Evolutionary conservation across 116 monocot genomes (phyloP).

Genomic region (Trichopus zeylanicus): DNA sequence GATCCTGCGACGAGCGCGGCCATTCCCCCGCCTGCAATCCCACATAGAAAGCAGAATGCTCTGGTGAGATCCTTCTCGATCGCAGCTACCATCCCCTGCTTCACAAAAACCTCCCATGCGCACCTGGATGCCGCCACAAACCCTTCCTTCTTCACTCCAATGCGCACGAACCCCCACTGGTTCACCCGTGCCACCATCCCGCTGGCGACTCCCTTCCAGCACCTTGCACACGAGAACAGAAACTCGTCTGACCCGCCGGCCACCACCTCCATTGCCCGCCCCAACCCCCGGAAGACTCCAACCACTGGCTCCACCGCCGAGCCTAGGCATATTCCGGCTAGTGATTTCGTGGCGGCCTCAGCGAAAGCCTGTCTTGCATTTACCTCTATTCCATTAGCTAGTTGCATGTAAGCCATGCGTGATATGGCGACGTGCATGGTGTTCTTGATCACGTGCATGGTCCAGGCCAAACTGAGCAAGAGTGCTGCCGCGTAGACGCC

Average conservation of each 20-base stretch:
- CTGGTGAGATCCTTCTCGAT: slow-evolving; percentile 59
- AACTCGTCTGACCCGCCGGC: slow-evolving; percentile 56
- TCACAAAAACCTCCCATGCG: slow-evolving; percentile 44
- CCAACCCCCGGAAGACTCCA: slow-evolving; percentile 20
- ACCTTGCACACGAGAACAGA: slow-evolving; percentile 59
- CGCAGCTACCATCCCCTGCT: slow-evolving; percentile 30
- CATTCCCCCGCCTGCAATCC: slow-evolving; percentile 33
- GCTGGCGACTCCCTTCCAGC: slow-evolving; percentile 37
- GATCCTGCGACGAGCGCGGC: slow-evolving; percentile 33
- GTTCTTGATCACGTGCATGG: slow-evolving; percentile 63
- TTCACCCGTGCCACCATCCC: slow-evolving; percentile 35
- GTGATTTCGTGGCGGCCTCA: slow-evolving; percentile 1
- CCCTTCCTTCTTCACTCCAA: slow-evolving; percentile 34
- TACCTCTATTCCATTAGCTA: slow-evolving; percentile 8
- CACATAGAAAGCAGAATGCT: slow-evolving; percentile 57
- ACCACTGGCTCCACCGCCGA: slow-evolving; percentile 30
- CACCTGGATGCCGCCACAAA: slow-evolving; percentile 43
- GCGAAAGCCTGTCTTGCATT: slow-evolving; percentile 16
- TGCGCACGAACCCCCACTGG: slow-evolving; percentile 65
- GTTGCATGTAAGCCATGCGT: slow-evolving; percentile 28
- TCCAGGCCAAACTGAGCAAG: slow-evolving; percentile 53
- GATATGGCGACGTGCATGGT: slow-evolving; percentile 29
- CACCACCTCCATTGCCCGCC: slow-evolving; percentile 25
- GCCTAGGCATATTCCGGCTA: slow-evolving; percentile 43
- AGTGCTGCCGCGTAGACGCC: slow-evolving; percentile 37